Evolutionary conservation across 176 grass and related monocot genomes (phyloP).

Genomic region (Poa pratensis): DNA sequence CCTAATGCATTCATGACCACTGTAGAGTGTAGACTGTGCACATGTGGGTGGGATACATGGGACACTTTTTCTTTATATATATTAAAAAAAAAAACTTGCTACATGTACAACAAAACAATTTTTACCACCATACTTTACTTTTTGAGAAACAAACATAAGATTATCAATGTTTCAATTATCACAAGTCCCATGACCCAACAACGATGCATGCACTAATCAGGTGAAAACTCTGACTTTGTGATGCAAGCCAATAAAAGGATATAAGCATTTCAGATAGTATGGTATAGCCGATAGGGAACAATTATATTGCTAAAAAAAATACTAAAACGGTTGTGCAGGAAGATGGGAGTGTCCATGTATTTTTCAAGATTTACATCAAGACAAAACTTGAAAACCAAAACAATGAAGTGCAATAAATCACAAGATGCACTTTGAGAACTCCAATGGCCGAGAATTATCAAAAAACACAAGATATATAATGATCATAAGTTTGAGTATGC

Average conservation of each 20-base stretch:
- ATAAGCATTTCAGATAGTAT: neutral
- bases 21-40: neutral
- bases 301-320: conserved; percentile 6
- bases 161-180: neutral
- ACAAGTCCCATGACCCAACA: neutral
- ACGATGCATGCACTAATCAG: neutral
- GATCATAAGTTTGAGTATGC: neutral
- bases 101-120: neutral
- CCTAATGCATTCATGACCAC: neutral
- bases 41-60: neutral
- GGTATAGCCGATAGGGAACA: neutral
- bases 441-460: neutral
- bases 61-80: neutral
- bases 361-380: neutral
- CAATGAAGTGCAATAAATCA: neutral
- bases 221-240: neutral
- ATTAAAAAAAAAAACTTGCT: neutral
- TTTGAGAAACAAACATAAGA: conserved; percentile 22
- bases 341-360: neutral
- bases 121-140: neutral
- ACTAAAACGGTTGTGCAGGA: neutral
- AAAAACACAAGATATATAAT: neutral
- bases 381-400: conserved; percentile 2
- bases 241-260: conserved; percentile 5
- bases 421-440: neutral